Evolutionary conservation across 805 yeast species (phyloP), one percentile per base, ranked within the genome.

Genomic region (Lipomyces oligophaga): DNA sequence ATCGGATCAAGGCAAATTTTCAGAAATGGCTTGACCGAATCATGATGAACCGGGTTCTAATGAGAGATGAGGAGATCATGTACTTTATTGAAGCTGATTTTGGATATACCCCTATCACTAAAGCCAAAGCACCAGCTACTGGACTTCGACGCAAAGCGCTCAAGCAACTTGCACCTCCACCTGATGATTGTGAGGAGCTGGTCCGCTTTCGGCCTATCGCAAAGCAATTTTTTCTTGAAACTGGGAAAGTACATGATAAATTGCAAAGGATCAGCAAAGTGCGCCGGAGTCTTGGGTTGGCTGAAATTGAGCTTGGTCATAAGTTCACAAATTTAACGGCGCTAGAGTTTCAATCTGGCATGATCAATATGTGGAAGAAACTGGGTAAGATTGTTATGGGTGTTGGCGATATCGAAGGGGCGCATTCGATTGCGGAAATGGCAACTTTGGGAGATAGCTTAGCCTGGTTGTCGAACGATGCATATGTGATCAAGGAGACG

Each of bases 151-250:
- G 98, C 41, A 85, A 85, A 64, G 88, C 97, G 1, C 73, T 93
- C 60, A 93, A 93, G 64, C 98, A 93, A 63, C 74, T 89, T 36
- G 82, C 85, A 34, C 85, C 95, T 1, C 98, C 98, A 0, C 86
- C 82, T 59, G 98, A 90, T 66, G 90, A 86, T 33, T 81, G 80
- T 38, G 74, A 76, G 21, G 93, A 83, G 52, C 73, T 93, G 51
- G 88, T 93, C 0, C 83, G 78, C 41, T 87, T 89, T 64, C 71
- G 98, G 53, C 98, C 98, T 1, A 62, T 83, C 63, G 82, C 89
- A 31, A 93, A 93, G 66, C 74, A 81, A 7, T 72, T 85, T 11
- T 85, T 86, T 63, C 71, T 80, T 42, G 67, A 67, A 20, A 68
- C 82, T 1, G 78, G 74, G 48, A 74, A 71, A n/a, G 62, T 74